These are phyloP conservation scores for Allomyces arbusculus DNA, from an alignment of 192 early-diverging fungal species.

Conservation along the genomic window DNA sequence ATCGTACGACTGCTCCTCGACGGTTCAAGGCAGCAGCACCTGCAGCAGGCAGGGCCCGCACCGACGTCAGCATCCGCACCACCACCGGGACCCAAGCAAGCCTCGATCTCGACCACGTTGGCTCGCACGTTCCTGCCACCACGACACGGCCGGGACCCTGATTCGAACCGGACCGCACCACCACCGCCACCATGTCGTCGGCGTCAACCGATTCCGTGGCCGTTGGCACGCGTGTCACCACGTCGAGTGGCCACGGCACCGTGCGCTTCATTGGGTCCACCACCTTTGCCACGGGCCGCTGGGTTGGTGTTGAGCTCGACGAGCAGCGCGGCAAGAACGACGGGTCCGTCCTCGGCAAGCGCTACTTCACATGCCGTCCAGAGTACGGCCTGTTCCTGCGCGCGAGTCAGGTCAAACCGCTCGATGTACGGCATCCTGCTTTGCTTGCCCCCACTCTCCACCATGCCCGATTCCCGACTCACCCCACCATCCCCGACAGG, in stretches of 20 bases:
- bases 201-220: neutral
- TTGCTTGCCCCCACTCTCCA: neutral
- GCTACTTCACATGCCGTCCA: slow-evolving; percentile 55
- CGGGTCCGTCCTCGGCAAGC: slow-evolving; percentile 50
- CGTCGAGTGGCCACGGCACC: slow-evolving; percentile 32
- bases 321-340: slow-evolving; percentile 50
- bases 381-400: slow-evolving; percentile 63
- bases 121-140: no score
- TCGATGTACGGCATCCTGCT: slow-evolving; percentile 1
- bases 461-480: neutral
- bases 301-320: slow-evolving; percentile 82
- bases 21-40: no score
- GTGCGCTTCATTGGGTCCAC: slow-evolving; percentile 71
- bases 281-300: slow-evolving; percentile 58
- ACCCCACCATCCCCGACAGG: no score
- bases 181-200: no score
- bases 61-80: no score
- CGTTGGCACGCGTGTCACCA: slow-evolving; percentile 21
- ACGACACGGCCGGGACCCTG: no score
- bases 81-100: no score
- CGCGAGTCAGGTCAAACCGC: slow-evolving; percentile 27
- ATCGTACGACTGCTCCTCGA: no score
- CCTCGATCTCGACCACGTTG: no score
- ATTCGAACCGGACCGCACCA: no score
- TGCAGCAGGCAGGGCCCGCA: no score